Conservation (phyloP, 768 basidiomycete genomes). For the Fomitopsis serialis region DNA sequence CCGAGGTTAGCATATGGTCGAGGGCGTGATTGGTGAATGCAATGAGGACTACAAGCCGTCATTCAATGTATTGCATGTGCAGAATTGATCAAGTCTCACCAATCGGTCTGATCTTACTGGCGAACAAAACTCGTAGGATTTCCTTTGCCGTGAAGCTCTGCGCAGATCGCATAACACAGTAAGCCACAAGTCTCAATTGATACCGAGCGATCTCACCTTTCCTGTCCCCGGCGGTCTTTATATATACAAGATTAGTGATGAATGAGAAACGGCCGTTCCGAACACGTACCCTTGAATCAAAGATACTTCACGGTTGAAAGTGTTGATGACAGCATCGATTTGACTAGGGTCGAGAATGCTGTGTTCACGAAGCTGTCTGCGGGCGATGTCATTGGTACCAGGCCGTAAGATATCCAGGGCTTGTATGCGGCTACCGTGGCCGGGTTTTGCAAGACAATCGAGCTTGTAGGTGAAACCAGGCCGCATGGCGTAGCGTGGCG, state of each 20-base stretch:
- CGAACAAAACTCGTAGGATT: slow-evolving; percentile 58
- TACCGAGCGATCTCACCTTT: slow-evolving; percentile 40
- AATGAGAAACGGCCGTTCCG: too few relatives aligned
- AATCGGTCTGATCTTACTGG: slow-evolving; percentile 47
- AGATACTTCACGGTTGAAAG: slow-evolving; percentile 52
- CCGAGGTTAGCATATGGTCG: slow-evolving; percentile 62
- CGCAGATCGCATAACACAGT: not conserved
- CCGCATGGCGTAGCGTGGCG: slow-evolving; percentile 48
- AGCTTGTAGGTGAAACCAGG: slow-evolving; percentile 57
- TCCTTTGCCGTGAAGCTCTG: slow-evolving; percentile 68
- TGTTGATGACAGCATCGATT: slow-evolving; percentile 60
- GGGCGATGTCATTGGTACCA: slow-evolving; percentile 41
- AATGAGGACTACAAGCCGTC: slow-evolving; percentile 31
- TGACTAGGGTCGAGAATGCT: slow-evolving; percentile 68
- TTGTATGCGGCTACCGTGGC: slow-evolving; percentile 29
- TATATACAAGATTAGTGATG: not conserved
- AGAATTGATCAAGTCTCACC: slow-evolving; percentile 15
- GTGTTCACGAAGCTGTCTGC: slow-evolving; percentile 33
- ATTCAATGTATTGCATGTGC: not conserved
- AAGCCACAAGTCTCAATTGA: not conserved
- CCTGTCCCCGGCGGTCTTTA: slow-evolving; percentile 73
- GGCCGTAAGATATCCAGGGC: slow-evolving; percentile 31
- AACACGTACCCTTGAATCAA: slow-evolving; percentile 64
- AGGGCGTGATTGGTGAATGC: slow-evolving; percentile 79
- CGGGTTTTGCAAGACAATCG: slow-evolving; percentile 35